A percentile compares a stretch with the other conserved stretches of the same genome.
phyloP scores from a whole-genome alignment of 176 grass and related monocot species.

The Lolium rigidum region DNA sequence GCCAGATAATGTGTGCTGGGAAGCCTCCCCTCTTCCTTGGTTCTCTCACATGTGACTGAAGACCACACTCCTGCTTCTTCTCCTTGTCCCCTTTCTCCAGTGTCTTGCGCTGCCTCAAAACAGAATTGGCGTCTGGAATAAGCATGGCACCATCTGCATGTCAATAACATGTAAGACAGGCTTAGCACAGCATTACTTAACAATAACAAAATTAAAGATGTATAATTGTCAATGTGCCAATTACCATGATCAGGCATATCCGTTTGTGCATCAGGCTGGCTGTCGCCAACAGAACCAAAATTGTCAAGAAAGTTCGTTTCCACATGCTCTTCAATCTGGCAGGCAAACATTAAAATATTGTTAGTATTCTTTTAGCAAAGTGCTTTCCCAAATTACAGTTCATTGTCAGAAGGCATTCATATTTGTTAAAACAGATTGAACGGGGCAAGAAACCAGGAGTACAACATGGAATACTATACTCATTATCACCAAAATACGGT shows the following conservation, averaged over 20 bases:
- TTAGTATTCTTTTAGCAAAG: constrained; percentile 3
- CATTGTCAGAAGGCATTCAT: background rate
- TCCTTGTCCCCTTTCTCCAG: constrained; percentile 37
- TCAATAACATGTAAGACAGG: constrained; percentile 1
- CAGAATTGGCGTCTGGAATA: constrained; percentile 51
- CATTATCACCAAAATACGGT: background rate
- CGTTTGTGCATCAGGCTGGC: constrained; percentile 42
- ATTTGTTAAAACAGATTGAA: constrained; percentile 18
- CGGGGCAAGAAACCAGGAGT: background rate
- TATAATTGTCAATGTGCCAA: constrained; percentile 24
- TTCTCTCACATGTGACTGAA: constrained; percentile 16
- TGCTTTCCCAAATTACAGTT: background rate
- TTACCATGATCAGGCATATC: constrained; percentile 62
- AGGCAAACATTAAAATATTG: background rate
- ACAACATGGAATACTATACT: background rate
- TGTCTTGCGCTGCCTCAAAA: constrained; percentile 46
- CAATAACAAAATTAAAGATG: constrained; percentile 28
- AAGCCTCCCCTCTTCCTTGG: constrained; percentile 30
- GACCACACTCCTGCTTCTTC: constrained; percentile 35
- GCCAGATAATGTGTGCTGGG: constrained; percentile 45
- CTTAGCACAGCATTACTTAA: constrained; percentile 12
- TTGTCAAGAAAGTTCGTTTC: constrained; percentile 29
- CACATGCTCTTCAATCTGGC: constrained; percentile 54
- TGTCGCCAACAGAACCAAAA: background rate
- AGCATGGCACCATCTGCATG: constrained; percentile 34